Evolutionary conservation across 2,329 filamentous ascomycete species (phyloP), one percentile per base, ranked within the genome.

Genomic region (Monosporascus ibericus): DNA sequence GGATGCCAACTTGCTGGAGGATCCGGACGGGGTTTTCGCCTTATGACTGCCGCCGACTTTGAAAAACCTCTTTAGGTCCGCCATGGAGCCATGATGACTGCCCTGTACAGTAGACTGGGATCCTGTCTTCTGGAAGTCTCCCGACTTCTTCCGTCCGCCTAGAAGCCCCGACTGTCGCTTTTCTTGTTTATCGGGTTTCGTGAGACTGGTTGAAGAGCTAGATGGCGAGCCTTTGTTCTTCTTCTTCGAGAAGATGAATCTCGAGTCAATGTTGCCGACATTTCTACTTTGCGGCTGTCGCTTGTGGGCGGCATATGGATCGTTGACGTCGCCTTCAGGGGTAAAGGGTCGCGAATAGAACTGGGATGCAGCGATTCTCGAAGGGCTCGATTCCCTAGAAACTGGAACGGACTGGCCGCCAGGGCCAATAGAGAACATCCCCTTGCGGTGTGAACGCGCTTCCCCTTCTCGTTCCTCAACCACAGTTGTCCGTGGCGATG

Each of bases 21-120:
- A 30, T 5, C 27, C 27, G 27, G 27, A 30, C 9, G 86, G 78
- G 30, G 87, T 82, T 58, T 88, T 90, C 53, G 85, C 79, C 65
- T 90, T 90, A 60, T 80, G 73, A 59, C 85, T 79, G 2, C 82
- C 81, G 49, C 86, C 82, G 55, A 90, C 85, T 70, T 86, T 94
- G 76, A 99, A 95, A 69, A 99, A 99, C n/a, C 94, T 82, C 73
- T 96, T 96, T 55, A 99, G 72, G 63, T 97, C 92, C 3, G 88
- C 86, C 88, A 97, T 97, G 5, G 94, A 96, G 22, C 88, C 85
- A 54, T 89, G 83, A 48, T 79, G 76, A 14, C 27, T 30, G 57
- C 72, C 77, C 55, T 79, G 77, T 2, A 72, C 72, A 51, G 73
- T 72, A 38, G 73, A 73, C 22, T 82, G 74, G 51, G 75, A 70